phyloP scores from a whole-genome alignment of 306 rosid species.

The Lathyrus aphaca region DNA sequence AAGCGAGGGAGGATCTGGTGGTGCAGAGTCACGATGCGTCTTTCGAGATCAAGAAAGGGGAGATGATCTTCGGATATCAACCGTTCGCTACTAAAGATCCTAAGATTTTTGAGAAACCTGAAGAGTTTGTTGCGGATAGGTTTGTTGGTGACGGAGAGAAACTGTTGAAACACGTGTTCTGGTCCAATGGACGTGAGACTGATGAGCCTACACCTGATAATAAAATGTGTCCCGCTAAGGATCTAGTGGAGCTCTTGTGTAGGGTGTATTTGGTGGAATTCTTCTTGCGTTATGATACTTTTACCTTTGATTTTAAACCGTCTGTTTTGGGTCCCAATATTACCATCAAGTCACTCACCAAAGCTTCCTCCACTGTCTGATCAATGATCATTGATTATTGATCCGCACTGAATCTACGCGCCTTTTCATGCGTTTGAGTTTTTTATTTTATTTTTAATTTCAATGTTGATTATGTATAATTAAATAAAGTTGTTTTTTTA shows the following conservation, averaged over 20 bases:
- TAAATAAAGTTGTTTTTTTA: not conserved
- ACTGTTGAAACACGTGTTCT: constrained; percentile 53
- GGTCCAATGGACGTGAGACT: constrained; percentile 71
- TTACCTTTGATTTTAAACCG: constrained; percentile 40
- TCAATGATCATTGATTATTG: not conserved
- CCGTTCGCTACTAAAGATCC: constrained; percentile 75
- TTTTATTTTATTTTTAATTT: not conserved
- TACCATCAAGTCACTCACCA: constrained; percentile 51
- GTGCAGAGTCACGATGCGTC: constrained; percentile 58
- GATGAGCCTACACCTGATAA: constrained; percentile 56
- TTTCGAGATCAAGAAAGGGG: constrained; percentile 70
- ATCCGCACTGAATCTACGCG: not conserved
- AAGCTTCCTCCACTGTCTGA: constrained; percentile 40
- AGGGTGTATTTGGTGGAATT: constrained; percentile 66
- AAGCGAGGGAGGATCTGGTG: constrained; percentile 66
- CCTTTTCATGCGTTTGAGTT: not conserved
- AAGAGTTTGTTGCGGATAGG: constrained; percentile 56
- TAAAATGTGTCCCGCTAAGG: constrained; percentile 62
- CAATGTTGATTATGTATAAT: not conserved
- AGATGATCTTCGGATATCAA: constrained; percentile 75
- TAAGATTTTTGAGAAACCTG: constrained; percentile 50
- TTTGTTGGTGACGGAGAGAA: constrained; percentile 48
- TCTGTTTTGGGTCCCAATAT: constrained; percentile 49
- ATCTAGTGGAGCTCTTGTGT: constrained; percentile 56
- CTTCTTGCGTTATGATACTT: constrained; percentile 62